phyloP scores from a whole-genome alignment of 2,329 filamentous ascomycete genomes.

The Phialophora verrucosa region DNA sequence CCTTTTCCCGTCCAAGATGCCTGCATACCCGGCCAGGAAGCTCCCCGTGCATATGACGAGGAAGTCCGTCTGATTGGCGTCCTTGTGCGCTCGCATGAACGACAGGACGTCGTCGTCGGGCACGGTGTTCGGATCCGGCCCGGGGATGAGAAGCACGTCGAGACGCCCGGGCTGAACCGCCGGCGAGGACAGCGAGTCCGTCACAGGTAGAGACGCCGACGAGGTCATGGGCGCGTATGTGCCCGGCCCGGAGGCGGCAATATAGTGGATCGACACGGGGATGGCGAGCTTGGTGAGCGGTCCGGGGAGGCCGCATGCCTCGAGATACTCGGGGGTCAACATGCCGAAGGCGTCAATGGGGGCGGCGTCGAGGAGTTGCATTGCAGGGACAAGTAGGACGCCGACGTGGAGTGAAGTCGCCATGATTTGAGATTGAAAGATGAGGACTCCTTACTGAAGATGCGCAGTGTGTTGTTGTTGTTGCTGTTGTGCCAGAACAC shows the following conservation, averaged over 20 bases:
- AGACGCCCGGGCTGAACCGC: slow-evolving; percentile 46
- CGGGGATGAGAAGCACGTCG: slow-evolving; percentile 48
- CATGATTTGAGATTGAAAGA: not conserved
- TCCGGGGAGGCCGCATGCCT: slow-evolving; percentile 43
- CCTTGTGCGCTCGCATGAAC: slow-evolving; percentile 46
- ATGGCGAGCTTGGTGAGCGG: slow-evolving; percentile 37
- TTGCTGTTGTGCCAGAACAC: not conserved
- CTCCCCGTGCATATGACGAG: slow-evolving; percentile 39
- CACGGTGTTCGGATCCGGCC: slow-evolving; percentile 44
- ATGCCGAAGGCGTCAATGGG: slow-evolving; percentile 50
- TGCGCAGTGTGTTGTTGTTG: too few relatives aligned
- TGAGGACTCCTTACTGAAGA: not conserved
- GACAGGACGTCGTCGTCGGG: slow-evolving; percentile 42
- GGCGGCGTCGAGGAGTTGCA: slow-evolving; percentile 50
- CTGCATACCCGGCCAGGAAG: slow-evolving; percentile 32
- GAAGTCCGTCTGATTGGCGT: slow-evolving; percentile 38
- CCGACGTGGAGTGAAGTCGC: slow-evolving; percentile 42
- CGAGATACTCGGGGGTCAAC: slow-evolving; percentile 43
- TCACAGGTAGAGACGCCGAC: slow-evolving; percentile 42
- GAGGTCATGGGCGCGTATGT: slow-evolving; percentile 40
- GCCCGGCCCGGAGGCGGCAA: slow-evolving; percentile 37
- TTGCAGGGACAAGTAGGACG: slow-evolving; percentile 45
- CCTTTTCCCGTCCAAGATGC: slow-evolving; percentile 35
- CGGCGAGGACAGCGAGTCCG: slow-evolving; percentile 40
- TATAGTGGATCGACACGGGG: slow-evolving; percentile 42